Evolutionary conservation across 2,329 filamentous ascomycete genomes (phyloP).

Genomic region (Cladosporium oxysporum): DNA sequence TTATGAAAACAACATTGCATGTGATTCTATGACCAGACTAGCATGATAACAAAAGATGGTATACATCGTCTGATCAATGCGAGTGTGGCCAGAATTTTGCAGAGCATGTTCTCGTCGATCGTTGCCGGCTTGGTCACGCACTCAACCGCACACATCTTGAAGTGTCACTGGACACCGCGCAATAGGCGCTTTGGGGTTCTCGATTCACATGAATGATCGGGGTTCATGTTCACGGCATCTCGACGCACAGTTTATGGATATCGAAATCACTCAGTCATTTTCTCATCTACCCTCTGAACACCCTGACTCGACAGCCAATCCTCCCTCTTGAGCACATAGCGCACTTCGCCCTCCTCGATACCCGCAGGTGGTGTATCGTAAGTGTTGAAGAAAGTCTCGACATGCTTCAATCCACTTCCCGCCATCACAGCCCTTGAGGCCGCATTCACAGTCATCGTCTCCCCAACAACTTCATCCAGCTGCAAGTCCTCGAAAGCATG

Average conservation of each 20-base stretch:
- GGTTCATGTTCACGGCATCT: background rate
- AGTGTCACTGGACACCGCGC: background rate
- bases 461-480: slow-evolving; percentile 30
- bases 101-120: no score
- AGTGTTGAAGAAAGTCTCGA: slow-evolving; percentile 20
- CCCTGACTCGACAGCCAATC: slow-evolving; percentile 9
- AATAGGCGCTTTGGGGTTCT: background rate
- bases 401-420: slow-evolving; percentile 17
- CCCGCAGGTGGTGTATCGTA: slow-evolving; percentile 20
- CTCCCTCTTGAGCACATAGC: slow-evolving; percentile 8
- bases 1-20: no score
- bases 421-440: slow-evolving; percentile 31
- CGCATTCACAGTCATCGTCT: slow-evolving; percentile 38
- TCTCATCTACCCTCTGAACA: background rate
- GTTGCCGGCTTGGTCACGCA: no score
- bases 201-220: background rate
- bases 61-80: no score
- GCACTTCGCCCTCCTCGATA: slow-evolving; percentile 20
- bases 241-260: background rate
- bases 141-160: background rate
- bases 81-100: no score
- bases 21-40: no score
- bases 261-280: background rate
- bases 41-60: no score
- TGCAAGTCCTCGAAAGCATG: slow-evolving; percentile 35